These are phyloP conservation scores for Hura crepitans DNA, from an alignment of 441 rosid species.

Conservation along the genomic window DNA sequence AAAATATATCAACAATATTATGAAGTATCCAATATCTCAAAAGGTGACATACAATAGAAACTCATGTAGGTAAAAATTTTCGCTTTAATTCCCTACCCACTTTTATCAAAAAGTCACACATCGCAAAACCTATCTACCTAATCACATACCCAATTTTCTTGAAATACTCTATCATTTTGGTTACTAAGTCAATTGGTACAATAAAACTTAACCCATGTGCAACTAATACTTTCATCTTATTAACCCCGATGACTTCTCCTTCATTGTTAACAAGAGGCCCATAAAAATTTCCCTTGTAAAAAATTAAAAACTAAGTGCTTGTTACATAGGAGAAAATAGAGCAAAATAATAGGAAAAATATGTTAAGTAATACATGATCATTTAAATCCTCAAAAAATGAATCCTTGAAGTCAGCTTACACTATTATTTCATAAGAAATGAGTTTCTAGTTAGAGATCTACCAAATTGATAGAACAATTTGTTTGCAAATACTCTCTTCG, in stretches of 20 bases:
- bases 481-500: constrained; percentile 79
- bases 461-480: constrained; percentile 79
- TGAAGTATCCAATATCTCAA: background rate
- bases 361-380: background rate
- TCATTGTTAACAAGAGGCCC: constrained; percentile 87
- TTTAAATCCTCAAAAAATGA: background rate
- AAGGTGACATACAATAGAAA: background rate
- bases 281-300: constrained; percentile 73
- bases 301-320: constrained; percentile 3
- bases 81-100: too few relatives aligned
- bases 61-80: background rate
- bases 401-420: background rate
- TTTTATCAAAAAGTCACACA: background rate
- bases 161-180: constrained; percentile 74
- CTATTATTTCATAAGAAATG: background rate
- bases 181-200: constrained; percentile 70
- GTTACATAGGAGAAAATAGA: background rate
- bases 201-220: constrained; percentile 84
- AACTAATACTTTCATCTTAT: constrained; percentile 67
- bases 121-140: constrained; percentile 15
- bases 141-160: constrained; percentile 62
- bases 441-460: constrained; percentile 27
- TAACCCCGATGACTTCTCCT: constrained; percentile 86
- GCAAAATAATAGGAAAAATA: background rate
- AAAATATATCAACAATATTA: constrained; percentile 1